Conservation (phyloP, 2,329 filamentous ascomycete species). For the Tolypocladium guangdongense region DNA sequence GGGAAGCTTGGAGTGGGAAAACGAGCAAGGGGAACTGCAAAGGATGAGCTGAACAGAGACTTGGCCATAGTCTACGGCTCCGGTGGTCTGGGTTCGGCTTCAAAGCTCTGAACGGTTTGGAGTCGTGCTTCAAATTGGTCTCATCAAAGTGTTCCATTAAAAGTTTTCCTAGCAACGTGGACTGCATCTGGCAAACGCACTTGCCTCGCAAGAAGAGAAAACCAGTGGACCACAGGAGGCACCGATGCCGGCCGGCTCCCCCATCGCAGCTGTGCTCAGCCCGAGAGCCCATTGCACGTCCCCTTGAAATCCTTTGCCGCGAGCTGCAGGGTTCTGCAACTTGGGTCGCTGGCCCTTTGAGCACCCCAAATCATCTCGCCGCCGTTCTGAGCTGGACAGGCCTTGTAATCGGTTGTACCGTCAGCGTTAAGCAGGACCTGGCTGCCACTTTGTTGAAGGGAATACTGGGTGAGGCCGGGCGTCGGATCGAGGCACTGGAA, state of each 20-base stretch:
- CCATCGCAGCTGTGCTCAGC: neutral
- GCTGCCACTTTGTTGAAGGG: slow-evolving; percentile 10
- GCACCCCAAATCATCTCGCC: slow-evolving; percentile 14
- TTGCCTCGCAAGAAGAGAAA: neutral
- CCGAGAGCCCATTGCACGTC: slow-evolving; percentile 8
- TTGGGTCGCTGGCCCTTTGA: slow-evolving; percentile 5
- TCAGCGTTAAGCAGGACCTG: slow-evolving; percentile 14
- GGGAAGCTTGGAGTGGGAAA: slow-evolving; percentile 10
- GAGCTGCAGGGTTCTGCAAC: slow-evolving; percentile 14
- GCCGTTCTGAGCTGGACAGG: slow-evolving; percentile 12
- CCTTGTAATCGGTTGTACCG: slow-evolving; percentile 11
- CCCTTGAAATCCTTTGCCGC: slow-evolving; percentile 15
- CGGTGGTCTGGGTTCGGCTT: slow-evolving; percentile 1
- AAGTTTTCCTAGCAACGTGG: neutral
- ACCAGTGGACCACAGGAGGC: neutral
- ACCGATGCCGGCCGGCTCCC: neutral
- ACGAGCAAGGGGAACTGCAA: slow-evolving; percentile 7
- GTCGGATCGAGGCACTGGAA: slow-evolving; percentile 22
- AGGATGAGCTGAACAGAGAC: slow-evolving; percentile 20
- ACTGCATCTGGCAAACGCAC: neutral
- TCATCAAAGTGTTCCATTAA: neutral
- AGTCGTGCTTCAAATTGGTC: neutral
- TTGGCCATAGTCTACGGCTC: slow-evolving; percentile 25
- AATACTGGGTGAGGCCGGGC: slow-evolving; percentile 17
- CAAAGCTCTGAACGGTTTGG: slow-evolving; percentile 13